phyloP scores from a whole-genome alignment of 2,329 filamentous ascomycete genomes.

The Aspergillus ochraceoroseus region DNA sequence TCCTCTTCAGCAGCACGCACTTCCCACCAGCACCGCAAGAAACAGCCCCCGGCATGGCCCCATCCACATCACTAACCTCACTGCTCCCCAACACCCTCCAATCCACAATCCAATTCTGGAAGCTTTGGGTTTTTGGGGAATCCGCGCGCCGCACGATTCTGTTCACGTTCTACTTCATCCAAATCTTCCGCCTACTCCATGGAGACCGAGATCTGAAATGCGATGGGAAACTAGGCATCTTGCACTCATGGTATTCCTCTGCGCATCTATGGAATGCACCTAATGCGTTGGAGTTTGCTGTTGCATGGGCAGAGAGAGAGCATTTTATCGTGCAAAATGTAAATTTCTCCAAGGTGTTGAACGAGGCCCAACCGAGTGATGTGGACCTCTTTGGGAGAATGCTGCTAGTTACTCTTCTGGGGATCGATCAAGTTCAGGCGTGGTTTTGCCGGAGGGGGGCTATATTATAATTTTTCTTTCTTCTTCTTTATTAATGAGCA shows the following conservation, averaged over 20 bases:
- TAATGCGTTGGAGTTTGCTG: constrained; percentile 28
- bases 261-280: constrained; percentile 28
- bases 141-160: constrained; percentile 52
- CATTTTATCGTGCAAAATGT: constrained; percentile 27
- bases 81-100: constrained; percentile 37
- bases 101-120: constrained; percentile 47
- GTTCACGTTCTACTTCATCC: constrained; percentile 45
- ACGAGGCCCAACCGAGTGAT: constrained; percentile 23
- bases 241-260: constrained; percentile 30
- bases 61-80: constrained; percentile 1
- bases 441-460: constrained; percentile 25
- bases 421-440: constrained; percentile 24
- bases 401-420: constrained; percentile 26
- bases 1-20: constrained; percentile 20
- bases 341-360: constrained; percentile 22
- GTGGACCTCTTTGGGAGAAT: constrained; percentile 30
- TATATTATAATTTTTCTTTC: constrained; percentile 11
- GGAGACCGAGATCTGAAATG: constrained; percentile 18
- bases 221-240: constrained; percentile 26
- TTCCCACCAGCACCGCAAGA: constrained; percentile 13
- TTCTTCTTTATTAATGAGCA: too few species aligned
- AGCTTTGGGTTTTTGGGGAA: constrained; percentile 51
- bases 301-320: constrained; percentile 26
- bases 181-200: constrained; percentile 25
- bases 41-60: constrained; percentile 6